Conservation (phyloP, 768 basidiomycete species). For the Saitozyma sp. region DNA sequence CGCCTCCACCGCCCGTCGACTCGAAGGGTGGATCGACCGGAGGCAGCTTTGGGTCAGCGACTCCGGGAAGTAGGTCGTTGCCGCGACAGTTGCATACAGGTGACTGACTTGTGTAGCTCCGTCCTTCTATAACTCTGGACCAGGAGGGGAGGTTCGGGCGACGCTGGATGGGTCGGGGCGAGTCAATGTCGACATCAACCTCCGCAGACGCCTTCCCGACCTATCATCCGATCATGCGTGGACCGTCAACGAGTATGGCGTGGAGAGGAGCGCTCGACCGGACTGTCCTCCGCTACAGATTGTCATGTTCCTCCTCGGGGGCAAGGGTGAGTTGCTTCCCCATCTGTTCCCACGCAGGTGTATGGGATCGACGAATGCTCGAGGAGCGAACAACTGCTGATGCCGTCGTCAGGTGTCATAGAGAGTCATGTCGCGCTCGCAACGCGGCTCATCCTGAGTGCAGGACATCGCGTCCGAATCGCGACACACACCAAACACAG, state of each 20-base stretch:
- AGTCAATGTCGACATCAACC: too few relatives aligned
- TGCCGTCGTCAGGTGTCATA: background rate
- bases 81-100: too few relatives aligned
- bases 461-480: background rate
- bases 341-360: background rate
- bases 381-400: background rate
- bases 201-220: too few relatives aligned
- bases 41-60: too few relatives aligned
- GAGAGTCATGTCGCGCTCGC: background rate
- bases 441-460: background rate
- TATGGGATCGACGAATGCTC: background rate
- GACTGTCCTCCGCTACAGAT: background rate
- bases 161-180: too few relatives aligned
- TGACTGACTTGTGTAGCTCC: too few relatives aligned
- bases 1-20: too few relatives aligned
- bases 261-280: background rate
- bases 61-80: too few relatives aligned
- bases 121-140: too few relatives aligned
- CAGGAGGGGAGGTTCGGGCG: too few relatives aligned
- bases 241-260: background rate
- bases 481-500: background rate
- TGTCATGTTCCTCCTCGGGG: slow-evolving; percentile 1
- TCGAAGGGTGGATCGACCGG: too few relatives aligned
- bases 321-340: background rate
- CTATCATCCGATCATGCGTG: background rate